Conservation (phyloP, 805 yeast genomes). For the Pichia kluyveri region DNA sequence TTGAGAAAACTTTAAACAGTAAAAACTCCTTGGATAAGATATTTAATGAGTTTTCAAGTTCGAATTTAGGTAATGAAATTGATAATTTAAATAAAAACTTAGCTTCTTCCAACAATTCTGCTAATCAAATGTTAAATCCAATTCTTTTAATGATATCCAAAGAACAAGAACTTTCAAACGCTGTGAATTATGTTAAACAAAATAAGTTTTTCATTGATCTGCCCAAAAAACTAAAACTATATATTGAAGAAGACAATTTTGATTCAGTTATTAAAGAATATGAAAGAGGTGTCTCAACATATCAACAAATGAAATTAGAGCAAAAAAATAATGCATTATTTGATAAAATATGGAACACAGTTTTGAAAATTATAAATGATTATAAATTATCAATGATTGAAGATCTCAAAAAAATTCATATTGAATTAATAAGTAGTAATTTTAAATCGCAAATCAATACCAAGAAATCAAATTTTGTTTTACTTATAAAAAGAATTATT, state of each 20-base stretch:
- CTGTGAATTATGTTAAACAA: slow-evolving; percentile 43
- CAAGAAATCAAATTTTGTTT: slow-evolving; percentile 25
- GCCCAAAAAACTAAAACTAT: slow-evolving; percentile 38
- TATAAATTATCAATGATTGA: slow-evolving; percentile 51
- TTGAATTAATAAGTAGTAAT: slow-evolving; percentile 21
- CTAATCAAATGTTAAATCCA: slow-evolving; percentile 50
- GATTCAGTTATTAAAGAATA: slow-evolving; percentile 50
- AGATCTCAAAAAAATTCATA: slow-evolving; percentile 28
- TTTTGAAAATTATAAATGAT: slow-evolving; percentile 41
- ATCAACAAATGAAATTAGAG: slow-evolving; percentile 8
- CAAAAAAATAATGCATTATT: slow-evolving; percentile 26
- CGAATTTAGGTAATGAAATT: slow-evolving; percentile 15
- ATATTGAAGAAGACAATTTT: slow-evolving; percentile 43
- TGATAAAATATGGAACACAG: slow-evolving; percentile 46
- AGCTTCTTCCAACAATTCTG: slow-evolving; percentile 38
- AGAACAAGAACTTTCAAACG: slow-evolving; percentile 38
- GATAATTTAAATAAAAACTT: slow-evolving; percentile 28
- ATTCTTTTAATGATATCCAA: slow-evolving; percentile 41
- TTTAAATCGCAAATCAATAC: slow-evolving; percentile 8
- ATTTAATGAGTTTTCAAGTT: slow-evolving; percentile 39
- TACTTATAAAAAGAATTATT: slow-evolving; percentile 42
- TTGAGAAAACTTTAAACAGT: slow-evolving; percentile 53
- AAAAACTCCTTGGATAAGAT: slow-evolving; percentile 58
- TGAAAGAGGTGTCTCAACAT: slow-evolving; percentile 32
- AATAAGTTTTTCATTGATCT: slow-evolving; percentile 48